Conservation (phyloP, 164 flowering plant species). For the Tetracentron sinense region DNA sequence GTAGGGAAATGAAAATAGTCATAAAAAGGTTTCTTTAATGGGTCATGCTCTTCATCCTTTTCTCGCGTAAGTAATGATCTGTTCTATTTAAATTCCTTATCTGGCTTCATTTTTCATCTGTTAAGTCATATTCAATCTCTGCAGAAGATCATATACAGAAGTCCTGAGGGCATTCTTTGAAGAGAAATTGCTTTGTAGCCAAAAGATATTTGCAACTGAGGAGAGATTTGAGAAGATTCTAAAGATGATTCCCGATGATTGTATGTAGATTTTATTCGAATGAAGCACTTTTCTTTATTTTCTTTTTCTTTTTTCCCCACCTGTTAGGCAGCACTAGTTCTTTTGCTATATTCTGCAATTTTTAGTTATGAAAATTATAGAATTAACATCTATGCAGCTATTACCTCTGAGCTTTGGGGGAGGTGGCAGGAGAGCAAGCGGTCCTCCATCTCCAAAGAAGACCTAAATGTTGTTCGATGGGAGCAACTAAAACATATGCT, state of each 20-base stretch:
- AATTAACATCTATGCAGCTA: slow-evolving; percentile 45
- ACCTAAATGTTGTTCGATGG: slow-evolving; percentile 70
- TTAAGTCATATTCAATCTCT: slow-evolving; percentile 13
- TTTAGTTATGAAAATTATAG: no score
- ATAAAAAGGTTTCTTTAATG: slow-evolving; percentile 58
- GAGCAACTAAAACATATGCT: slow-evolving; percentile 60
- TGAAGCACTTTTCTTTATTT: no score
- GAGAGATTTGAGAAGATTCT: slow-evolving; percentile 79
- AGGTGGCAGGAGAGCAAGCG: slow-evolving; percentile 72
- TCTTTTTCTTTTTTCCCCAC: no score
- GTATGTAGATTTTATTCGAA: slow-evolving; percentile 30
- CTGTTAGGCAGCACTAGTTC: no score
- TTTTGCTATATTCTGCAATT: no score
- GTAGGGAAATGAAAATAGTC: slow-evolving; percentile 84
- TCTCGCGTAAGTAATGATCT: slow-evolving; percentile 61
- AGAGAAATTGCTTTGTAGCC: slow-evolving; percentile 51
- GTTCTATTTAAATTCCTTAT: background rate
- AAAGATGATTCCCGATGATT: slow-evolving; percentile 88
- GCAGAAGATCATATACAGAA: slow-evolving; percentile 82
- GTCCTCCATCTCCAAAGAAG: slow-evolving; percentile 55
- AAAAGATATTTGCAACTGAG: slow-evolving; percentile 57
- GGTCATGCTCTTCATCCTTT: slow-evolving; percentile 83
- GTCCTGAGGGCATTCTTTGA: slow-evolving; percentile 71
- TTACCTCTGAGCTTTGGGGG: slow-evolving; percentile 76
- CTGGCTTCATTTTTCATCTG: background rate